Base-by-base conservation (phyloP, 768 basidiomycete genomes). In the Kwoniella dejecticola region DNA sequence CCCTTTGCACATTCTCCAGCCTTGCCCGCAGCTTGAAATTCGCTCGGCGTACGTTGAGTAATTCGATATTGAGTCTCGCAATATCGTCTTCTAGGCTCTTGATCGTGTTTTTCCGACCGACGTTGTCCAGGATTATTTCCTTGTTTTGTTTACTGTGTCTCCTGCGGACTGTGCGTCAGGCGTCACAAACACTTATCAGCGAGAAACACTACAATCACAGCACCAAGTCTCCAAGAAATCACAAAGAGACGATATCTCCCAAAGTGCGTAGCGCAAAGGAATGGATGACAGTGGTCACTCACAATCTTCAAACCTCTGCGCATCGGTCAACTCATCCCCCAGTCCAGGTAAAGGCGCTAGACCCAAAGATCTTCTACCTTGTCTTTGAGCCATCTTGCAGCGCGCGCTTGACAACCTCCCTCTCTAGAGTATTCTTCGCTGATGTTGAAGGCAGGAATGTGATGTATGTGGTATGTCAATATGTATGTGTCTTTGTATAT, bases 121-220 rank as follows among this genome's bases (percentile, higher is more conserved):
- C 52, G 26, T 69, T 69, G 10, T 60, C 57, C 40, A 50, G 29
- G 38, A 74, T 69, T 38, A 74, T 68, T 19, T 74, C 72, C 45
- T 66, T 71, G 42, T 74, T 74, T 40, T 74, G 72, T 50, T 58
- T 68, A 30, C 54, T 58, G 50, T 74, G 72, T 48, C 62, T 52
- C 26, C 62, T 21, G 3, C 69, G 69, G 31, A 74, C 72, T 74
- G 21, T 38, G 21, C n/a, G n/a, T n/a, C n/a, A n/a, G n/a, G n/a
- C n/a, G n/a, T n/a, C n/a, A n/a, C n/a, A n/a, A n/a, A n/a, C n/a
- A n/a, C n/a, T n/a, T n/a, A n/a, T n/a, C n/a, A n/a, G 21, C 5
- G 46, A 19, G n/a, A 40, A 42, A 57, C 64, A 66, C 53, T 8
- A 31, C 40, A 15, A 15, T 57, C 53, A 4, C 36, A 38, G 17